Percentiles rank a stretch among this genome's conserved stretches.
These are phyloP conservation scores for Lipomyces japonicus DNA, from an alignment of 805 yeast species.

Conservation along the genomic window DNA sequence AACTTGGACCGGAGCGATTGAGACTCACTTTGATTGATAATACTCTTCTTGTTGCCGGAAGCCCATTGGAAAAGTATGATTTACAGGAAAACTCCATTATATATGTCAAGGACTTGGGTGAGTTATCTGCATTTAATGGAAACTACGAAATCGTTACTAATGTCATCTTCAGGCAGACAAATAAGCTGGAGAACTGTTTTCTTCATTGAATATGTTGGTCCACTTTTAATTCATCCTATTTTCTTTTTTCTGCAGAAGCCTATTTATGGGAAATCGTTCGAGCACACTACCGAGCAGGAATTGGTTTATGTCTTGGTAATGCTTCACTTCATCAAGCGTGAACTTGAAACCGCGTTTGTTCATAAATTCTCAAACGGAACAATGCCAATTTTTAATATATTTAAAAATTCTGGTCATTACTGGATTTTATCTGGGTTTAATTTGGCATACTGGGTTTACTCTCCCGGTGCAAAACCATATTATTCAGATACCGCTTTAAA, in stretches of 20 bases:
- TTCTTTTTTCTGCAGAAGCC: conserved; percentile 48
- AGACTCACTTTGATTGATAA: conserved; percentile 46
- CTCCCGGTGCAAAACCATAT: conserved; percentile 34
- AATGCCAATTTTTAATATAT: conserved; percentile 84
- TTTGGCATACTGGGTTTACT: conserved; percentile 50
- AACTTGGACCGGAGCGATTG: conserved; percentile 49
- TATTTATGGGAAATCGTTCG: conserved; percentile 38
- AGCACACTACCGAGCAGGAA: conserved; percentile 52
- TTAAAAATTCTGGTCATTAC: conserved; percentile 87
- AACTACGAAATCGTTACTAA: background rate
- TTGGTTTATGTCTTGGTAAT: conserved; percentile 52
- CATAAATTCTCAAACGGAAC: conserved; percentile 85
- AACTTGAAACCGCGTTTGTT: conserved; percentile 76
- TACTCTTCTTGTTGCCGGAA: conserved; percentile 16
- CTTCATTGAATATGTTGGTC: conserved; percentile 84
- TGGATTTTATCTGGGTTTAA: conserved; percentile 85
- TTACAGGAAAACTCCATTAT: conserved; percentile 39
- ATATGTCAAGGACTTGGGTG: conserved; percentile 79
- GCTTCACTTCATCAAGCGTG: conserved; percentile 83
- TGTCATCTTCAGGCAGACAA: conserved; percentile 54
- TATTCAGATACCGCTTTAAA: conserved; percentile 5
- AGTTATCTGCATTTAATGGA: no score
- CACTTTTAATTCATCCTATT: conserved; percentile 72
- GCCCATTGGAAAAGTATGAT: conserved; percentile 24
- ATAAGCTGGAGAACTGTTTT: conserved; percentile 90